Conservation (phyloP, 192 early-diverging fungal genomes). For the Podila clonocystis region DNA sequence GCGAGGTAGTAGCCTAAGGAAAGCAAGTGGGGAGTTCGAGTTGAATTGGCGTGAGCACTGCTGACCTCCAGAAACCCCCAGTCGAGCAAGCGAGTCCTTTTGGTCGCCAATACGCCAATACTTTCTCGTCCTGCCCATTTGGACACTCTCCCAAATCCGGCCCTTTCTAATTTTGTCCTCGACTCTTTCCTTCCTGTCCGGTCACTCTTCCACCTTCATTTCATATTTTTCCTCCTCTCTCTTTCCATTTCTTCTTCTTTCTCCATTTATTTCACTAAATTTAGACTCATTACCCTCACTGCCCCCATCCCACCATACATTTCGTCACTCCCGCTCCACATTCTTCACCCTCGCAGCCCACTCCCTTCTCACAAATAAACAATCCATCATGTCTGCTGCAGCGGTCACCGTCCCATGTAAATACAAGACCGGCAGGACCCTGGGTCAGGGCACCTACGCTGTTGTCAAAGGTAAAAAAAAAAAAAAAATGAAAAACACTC, state of each 20-base stretch:
- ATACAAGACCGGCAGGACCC: constrained; percentile 73
- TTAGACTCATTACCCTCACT: background rate
- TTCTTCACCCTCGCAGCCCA: constrained; percentile 3
- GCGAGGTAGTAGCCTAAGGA: too few relatives aligned
- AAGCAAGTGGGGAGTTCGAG: too few relatives aligned
- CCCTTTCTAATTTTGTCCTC: background rate
- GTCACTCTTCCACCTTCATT: background rate
- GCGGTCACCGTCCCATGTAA: constrained; percentile 59
- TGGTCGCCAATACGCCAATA: too few relatives aligned
- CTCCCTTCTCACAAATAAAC: background rate
- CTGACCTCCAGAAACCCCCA: too few relatives aligned
- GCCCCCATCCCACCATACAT: background rate
- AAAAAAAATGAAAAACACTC: too few relatives aligned
- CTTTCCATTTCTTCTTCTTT: background rate
- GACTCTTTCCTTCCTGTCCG: background rate
- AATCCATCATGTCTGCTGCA: constrained; percentile 20
- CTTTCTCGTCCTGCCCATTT: too few relatives aligned
- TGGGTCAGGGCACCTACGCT: constrained; percentile 75
- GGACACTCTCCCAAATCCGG: too few relatives aligned
- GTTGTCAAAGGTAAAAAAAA: constrained; percentile 66
- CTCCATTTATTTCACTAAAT: background rate
- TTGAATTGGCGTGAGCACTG: too few relatives aligned
- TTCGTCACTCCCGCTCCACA: background rate
- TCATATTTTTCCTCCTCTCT: background rate
- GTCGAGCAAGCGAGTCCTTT: too few relatives aligned